phyloP scores from a whole-genome alignment of 805 yeast species.

The Cyberlindnera misumaiensis region DNA sequence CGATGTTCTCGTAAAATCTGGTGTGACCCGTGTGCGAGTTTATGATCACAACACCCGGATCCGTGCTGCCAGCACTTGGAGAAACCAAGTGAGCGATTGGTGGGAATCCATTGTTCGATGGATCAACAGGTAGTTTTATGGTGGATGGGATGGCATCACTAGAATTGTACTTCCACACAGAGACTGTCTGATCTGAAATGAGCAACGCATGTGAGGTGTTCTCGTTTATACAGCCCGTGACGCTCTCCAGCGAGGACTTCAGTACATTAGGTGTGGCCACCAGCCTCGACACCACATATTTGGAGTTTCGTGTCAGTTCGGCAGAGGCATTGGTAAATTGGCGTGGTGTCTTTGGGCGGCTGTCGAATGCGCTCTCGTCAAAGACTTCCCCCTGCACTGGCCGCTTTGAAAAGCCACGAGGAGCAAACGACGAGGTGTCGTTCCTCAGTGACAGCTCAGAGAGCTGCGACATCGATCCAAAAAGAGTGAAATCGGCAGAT shows the following conservation, averaged over 20 bases:
- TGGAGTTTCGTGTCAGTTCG: constrained; percentile 52
- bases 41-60: constrained; percentile 68
- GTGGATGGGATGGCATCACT: constrained; percentile 54
- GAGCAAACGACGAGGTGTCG: constrained; percentile 5
- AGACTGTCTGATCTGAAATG: constrained; percentile 36
- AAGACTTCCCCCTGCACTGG: background rate
- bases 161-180: constrained; percentile 65
- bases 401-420: constrained; percentile 10
- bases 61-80: constrained; percentile 44
- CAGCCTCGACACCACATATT: constrained; percentile 50
- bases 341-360: constrained; percentile 6
- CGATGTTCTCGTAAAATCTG: constrained; percentile 69
- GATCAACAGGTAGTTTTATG: constrained; percentile 37
- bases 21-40: constrained; percentile 52
- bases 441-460: constrained; percentile 4
- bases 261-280: constrained; percentile 44
- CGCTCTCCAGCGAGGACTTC: constrained; percentile 2
- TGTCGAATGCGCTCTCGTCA: background rate
- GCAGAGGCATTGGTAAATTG: constrained; percentile 23
- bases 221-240: constrained; percentile 26
- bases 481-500: background rate
- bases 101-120: constrained; percentile 23
- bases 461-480: background rate
- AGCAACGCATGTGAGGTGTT: constrained; percentile 24
- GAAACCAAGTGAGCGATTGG: constrained; percentile 54